A percentile compares a stretch with the other conserved stretches of the same genome.
Evolutionary conservation across 345 rosid species (phyloP).

Genomic region (Trapa bicornis): DNA sequence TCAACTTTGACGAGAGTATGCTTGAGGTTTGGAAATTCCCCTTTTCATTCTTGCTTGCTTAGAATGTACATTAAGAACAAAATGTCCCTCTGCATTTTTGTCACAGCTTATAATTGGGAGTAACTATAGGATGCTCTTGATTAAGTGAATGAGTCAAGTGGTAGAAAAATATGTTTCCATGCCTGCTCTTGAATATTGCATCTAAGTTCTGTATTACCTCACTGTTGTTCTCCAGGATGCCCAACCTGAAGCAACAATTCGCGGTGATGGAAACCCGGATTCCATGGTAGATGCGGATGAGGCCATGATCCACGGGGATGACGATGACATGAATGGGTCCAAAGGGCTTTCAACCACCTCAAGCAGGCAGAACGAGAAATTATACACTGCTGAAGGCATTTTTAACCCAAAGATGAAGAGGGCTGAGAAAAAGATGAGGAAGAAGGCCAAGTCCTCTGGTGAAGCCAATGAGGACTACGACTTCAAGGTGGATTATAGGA

Average conservation of each 20-base stretch:
- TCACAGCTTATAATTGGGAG: background rate
- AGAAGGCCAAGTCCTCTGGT: constrained; percentile 22
- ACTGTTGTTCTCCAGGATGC: constrained; percentile 26
- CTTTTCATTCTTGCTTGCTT: background rate
- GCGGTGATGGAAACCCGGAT: constrained; percentile 16
- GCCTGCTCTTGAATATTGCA: too few species aligned
- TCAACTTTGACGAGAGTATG: constrained; percentile 59
- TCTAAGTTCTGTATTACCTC: background rate
- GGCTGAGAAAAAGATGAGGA: constrained; percentile 77
- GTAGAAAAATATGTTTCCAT: background rate
- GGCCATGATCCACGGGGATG: constrained; percentile 29
- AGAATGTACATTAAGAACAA: too few species aligned
- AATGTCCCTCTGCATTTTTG: background rate
- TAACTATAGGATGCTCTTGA: background rate
- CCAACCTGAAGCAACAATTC: constrained; percentile 15
- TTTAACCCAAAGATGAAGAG: constrained; percentile 54
- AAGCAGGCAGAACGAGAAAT: constrained; percentile 56
- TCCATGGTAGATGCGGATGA: constrained; percentile 25
- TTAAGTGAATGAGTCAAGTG: background rate
- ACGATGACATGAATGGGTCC: constrained; percentile 17
- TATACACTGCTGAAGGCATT: constrained; percentile 56
- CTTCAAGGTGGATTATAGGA: constrained; percentile 64
- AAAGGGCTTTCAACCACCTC: constrained; percentile 26
- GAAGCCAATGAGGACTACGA: constrained; percentile 55
- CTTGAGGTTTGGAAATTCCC: constrained; percentile 42